phyloP scores from a whole-genome alignment of 495 filamentous ascomycete genomes.

The Daldinia bambusicola region DNA sequence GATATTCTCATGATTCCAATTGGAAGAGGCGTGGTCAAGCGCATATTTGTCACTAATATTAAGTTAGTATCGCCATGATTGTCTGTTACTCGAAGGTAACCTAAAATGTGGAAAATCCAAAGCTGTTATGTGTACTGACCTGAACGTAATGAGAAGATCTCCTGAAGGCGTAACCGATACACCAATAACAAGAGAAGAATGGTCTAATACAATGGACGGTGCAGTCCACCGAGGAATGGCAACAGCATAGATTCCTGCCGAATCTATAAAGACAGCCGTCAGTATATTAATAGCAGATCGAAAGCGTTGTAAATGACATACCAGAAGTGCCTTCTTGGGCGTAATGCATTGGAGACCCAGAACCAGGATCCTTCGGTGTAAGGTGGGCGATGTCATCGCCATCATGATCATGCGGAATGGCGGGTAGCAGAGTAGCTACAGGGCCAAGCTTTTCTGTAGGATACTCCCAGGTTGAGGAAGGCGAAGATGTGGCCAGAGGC shows the following conservation, averaged over 20 bases:
- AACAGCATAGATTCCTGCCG: conserved; percentile 17
- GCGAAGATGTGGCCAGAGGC: neutral
- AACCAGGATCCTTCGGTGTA: conserved; percentile 11
- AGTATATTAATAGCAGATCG: neutral
- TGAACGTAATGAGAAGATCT: conserved; percentile 15
- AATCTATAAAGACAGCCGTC: neutral
- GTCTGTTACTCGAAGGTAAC: no score
- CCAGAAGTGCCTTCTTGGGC: conserved; percentile 3
- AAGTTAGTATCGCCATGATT: no score
- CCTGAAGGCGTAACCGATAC: neutral
- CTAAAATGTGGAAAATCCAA: no score
- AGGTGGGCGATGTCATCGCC: conserved; percentile 13
- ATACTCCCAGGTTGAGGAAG: conserved; percentile 14
- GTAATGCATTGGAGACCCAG: conserved; percentile 11
- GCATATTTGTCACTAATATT: conserved; percentile 7
- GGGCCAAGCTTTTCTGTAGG: conserved; percentile 16
- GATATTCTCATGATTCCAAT: conserved; percentile 9
- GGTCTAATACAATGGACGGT: conserved; percentile 15
- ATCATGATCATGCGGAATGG: conserved; percentile 14
- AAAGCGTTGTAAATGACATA: neutral
- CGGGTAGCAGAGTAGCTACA: conserved; percentile 15
- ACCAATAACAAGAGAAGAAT: conserved; percentile 7
- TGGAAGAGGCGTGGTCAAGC: conserved; percentile 9
- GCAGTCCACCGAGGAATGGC: conserved; percentile 22
- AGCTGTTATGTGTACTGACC: neutral